A percentile compares a stretch with the other conserved stretches of the same genome.
These are phyloP conservation scores for Ophiostoma pallidulum DNA, from an alignment of 2,329 filamentous ascomycete species.

Conservation along the genomic window DNA sequence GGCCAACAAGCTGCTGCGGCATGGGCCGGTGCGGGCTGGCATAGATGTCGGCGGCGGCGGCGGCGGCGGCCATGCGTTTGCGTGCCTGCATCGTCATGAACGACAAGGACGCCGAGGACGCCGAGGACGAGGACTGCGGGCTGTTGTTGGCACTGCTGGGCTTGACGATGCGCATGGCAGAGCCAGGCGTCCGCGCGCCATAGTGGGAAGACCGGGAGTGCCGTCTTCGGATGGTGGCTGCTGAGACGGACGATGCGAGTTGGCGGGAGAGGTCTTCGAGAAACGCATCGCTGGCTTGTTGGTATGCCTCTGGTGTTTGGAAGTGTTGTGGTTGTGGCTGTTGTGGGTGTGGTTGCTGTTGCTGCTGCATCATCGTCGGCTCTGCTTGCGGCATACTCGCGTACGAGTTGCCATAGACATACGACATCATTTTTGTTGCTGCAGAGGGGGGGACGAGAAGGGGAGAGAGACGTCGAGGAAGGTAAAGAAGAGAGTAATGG, in stretches of 20 bases:
- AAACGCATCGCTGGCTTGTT: constrained; percentile 30
- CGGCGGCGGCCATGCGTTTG: constrained; percentile 43
- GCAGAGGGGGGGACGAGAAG: constrained; percentile 2
- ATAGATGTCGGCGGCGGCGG: constrained; percentile 12
- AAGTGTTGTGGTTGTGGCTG: neutral
- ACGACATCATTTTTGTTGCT: constrained; percentile 16
- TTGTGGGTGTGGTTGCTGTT: constrained; percentile 2
- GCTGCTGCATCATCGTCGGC: neutral
- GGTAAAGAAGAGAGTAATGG: neutral
- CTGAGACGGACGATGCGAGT: constrained; percentile 35
- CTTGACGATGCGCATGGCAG: constrained; percentile 52
- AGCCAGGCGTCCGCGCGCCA: constrained; percentile 36
- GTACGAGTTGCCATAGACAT: constrained; percentile 23
- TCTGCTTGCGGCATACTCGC: constrained; percentile 20
- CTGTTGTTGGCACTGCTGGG: constrained; percentile 55
- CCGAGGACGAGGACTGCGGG: too few species aligned
- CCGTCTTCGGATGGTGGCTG: constrained; percentile 27
- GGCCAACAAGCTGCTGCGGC: neutral
- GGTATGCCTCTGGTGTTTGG: constrained; percentile 6
- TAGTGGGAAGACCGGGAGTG: constrained; percentile 38
- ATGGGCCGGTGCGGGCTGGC: constrained; percentile 5
- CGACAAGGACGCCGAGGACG: too few species aligned
- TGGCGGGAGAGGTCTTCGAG: constrained; percentile 45
- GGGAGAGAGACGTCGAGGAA: neutral
- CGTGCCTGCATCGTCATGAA: constrained; percentile 35